Evolutionary conservation across 768 basidiomycete species (phyloP), one percentile per base, ranked within the genome.

Genomic region (Collybia sordida): DNA sequence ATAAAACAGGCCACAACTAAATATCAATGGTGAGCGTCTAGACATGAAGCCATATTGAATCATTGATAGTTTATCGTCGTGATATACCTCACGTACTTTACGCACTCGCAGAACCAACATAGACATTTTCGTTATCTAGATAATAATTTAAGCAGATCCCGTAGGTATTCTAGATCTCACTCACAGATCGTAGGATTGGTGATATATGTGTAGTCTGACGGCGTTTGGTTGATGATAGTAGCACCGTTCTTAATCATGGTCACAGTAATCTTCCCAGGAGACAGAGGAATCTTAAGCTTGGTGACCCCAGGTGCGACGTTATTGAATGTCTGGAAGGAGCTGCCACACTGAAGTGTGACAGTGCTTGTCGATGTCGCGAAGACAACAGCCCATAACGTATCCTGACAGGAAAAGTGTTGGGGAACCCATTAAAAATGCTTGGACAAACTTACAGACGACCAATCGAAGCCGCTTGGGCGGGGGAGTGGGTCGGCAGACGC

Each of bases 331-430:
- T 66, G 60, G 34, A 68, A 64, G 6, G 73, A 70, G 54, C 67
- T 57, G 14, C 77, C 76, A 34, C 67, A 64, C 19, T 70, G 70
- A 40, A 89, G 71, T 12, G 73, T 78, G 42, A 88, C 81, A 12
- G 71, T 74, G 41, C 77, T 76, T 14, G 77, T 64, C 3, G 72
- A 71, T 4, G 77, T 80, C 24, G 82, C 71, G 59, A 86, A 79
- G 1, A 82, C 85, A 17, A 80, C 78, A 0, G 79, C 86, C 81
- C 83, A 91, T 52, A 90, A 73, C 14, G 73, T 76, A 59, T 86
- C 83, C 71, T 82, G 52, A 31, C 28, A 47, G 59, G 50, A 59
- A 51, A 25, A 7, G 17, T 3, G 23, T 38, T n/a, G 47, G 23
- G 11, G 12, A n/a, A n/a, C 5, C 4, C 28, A 22, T 6, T 19